Percentiles rank a stretch among this genome's conserved stretches.
Evolutionary conservation across 2,329 filamentous ascomycete genomes (phyloP).

Genomic region (Elsinoe perseae): DNA sequence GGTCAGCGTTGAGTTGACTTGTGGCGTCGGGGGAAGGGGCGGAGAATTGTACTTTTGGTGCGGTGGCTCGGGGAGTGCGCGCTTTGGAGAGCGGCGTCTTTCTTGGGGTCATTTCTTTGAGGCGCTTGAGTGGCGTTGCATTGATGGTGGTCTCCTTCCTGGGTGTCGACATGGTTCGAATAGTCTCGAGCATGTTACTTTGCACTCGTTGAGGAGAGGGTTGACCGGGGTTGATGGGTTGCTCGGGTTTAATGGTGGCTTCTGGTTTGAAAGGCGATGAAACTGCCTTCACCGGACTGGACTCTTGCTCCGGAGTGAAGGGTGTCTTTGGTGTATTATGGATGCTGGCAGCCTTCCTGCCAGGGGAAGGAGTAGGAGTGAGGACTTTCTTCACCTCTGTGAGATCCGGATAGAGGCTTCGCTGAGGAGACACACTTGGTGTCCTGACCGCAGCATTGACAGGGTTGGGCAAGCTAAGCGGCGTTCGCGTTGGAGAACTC

Average conservation of each 20-base stretch:
- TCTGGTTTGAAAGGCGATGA: slow-evolving; percentile 6
- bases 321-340: background rate
- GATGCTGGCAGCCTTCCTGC: slow-evolving; percentile 2
- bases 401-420: slow-evolving; percentile 12
- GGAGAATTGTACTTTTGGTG: slow-evolving; percentile 26
- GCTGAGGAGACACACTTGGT: slow-evolving; percentile 2
- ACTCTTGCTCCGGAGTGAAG: slow-evolving; percentile 8
- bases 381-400: slow-evolving; percentile 12
- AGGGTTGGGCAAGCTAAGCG: background rate
- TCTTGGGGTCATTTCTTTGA: slow-evolving; percentile 27
- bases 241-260: background rate
- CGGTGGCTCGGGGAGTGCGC: slow-evolving; percentile 35
- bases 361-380: slow-evolving; percentile 15
- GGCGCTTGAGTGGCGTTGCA: slow-evolving; percentile 34
- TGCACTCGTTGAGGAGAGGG: slow-evolving; percentile 3
- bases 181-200: slow-evolving; percentile 35
- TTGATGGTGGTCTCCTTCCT: slow-evolving; percentile 37
- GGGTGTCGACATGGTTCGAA: slow-evolving; percentile 43
- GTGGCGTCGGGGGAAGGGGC: slow-evolving; percentile 22
- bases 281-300: slow-evolving; percentile 6
- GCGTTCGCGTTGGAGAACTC: slow-evolving; percentile 20
- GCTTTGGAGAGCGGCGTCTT: slow-evolving; percentile 32
- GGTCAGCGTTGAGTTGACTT: slow-evolving; percentile 12
- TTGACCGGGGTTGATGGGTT: background rate
- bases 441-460: background rate